Evolutionary conservation across 345 rosid species (phyloP).

Genomic region (Fremontodendron californicum): DNA sequence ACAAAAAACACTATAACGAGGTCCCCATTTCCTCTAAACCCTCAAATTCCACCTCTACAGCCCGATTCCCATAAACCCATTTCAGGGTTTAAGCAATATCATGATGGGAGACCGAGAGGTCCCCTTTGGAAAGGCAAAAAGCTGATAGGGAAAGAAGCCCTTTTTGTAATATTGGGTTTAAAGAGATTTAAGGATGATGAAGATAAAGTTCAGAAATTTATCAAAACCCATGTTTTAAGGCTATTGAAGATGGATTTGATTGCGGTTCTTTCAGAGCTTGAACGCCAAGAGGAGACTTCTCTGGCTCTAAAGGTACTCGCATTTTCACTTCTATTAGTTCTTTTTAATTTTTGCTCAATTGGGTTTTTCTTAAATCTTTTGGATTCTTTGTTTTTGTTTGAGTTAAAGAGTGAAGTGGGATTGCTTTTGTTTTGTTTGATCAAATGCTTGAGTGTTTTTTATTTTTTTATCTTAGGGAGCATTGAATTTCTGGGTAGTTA

Average conservation of each 20-base stretch:
- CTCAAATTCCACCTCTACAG: constrained; percentile 18
- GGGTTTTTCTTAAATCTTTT: constrained; percentile 1
- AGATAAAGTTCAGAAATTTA: constrained; percentile 60
- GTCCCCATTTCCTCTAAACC: constrained; percentile 21
- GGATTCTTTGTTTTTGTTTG: background rate
- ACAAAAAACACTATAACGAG: constrained; percentile 5
- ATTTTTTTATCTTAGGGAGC: background rate
- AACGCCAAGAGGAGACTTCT: constrained; percentile 76
- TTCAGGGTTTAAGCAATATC: constrained; percentile 48
- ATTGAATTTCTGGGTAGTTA: background rate
- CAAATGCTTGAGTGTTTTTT: constrained; percentile 24
- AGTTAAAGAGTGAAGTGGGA: background rate
- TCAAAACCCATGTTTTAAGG: constrained; percentile 70
- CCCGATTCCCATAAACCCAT: constrained; percentile 12
- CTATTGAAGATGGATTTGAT: constrained; percentile 74
- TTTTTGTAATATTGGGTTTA: constrained; percentile 66
- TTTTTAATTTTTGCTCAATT: background rate
- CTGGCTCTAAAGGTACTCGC: constrained; percentile 59
- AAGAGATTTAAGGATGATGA: constrained; percentile 79
- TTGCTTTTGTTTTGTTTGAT: constrained; percentile 33
- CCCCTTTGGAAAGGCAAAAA: constrained; percentile 96
- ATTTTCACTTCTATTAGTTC: background rate
- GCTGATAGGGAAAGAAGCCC: constrained; percentile 79
- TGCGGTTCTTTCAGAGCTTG: constrained; percentile 78
- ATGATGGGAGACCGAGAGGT: constrained; percentile 94